A percentile compares a stretch with the other conserved stretches of the same genome.
Evolutionary conservation across 148 eudicot species (phyloP).

Genomic region (Camellia lanceoleosa): DNA sequence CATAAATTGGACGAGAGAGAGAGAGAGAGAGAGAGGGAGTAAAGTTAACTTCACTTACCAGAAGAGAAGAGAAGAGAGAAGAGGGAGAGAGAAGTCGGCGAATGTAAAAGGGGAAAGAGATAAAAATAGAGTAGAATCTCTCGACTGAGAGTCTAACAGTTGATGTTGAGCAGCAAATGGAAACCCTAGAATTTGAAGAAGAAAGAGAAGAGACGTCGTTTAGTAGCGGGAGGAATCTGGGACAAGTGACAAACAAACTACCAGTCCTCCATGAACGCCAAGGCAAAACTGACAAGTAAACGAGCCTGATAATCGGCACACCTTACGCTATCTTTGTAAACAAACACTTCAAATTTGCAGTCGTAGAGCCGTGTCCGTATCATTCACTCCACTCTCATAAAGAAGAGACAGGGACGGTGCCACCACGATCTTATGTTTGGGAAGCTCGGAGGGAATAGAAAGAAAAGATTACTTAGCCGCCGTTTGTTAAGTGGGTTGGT

Average conservation of each 20-base stretch:
- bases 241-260: too few relatives aligned
- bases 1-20: not conserved
- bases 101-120: not conserved
- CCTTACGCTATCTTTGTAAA: not conserved
- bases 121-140: not conserved
- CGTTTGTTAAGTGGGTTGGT: too few relatives aligned
- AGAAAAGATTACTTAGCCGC: too few relatives aligned
- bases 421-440: not conserved
- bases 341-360: not conserved
- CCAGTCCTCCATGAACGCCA: too few relatives aligned
- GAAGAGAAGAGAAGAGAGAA: not conserved
- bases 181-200: constrained; percentile 10
- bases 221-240: too few relatives aligned
- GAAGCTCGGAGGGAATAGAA: too few relatives aligned
- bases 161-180: not conserved
- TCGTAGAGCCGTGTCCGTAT: not conserved
- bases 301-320: not conserved
- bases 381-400: not conserved
- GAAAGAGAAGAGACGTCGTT: not conserved
- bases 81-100: constrained; percentile 2
- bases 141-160: not conserved
- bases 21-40: not conserved
- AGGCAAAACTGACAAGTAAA: not conserved
- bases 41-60: not conserved
- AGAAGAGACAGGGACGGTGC: not conserved